Percentiles rank a stretch among this genome's conserved stretches.
Evolutionary conservation across 768 basidiomycete genomes (phyloP).

Genomic region (Krasilnikovozyma curviuscula): DNA sequence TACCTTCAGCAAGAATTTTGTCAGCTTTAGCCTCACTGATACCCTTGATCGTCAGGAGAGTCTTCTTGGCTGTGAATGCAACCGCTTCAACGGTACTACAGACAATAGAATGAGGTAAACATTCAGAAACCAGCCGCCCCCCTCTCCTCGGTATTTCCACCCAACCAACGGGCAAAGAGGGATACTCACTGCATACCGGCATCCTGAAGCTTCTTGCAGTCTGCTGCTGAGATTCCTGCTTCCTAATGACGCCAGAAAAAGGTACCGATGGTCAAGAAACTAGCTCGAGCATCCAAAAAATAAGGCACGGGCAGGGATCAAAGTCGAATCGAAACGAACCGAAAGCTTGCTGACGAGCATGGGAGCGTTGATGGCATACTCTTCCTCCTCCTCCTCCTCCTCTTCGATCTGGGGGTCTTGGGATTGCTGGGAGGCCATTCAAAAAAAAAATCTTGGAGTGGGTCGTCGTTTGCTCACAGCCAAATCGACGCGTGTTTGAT

Average conservation of each 20-base stretch:
- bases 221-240: constrained; percentile 68
- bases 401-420: constrained; percentile 23
- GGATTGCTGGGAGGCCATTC: constrained; percentile 22
- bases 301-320: not conserved
- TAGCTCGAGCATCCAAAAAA: not conserved
- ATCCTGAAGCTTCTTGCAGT: constrained; percentile 85
- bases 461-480: no score
- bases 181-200: constrained; percentile 47
- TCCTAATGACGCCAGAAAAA: constrained; percentile 34
- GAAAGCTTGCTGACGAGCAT: constrained; percentile 54
- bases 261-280: not conserved
- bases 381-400: constrained; percentile 31
- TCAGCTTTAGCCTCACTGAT: constrained; percentile 95
- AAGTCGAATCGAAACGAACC: constrained; percentile 16
- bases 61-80: constrained; percentile 91
- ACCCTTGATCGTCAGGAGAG: constrained; percentile 73
- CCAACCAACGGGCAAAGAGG: not conserved
- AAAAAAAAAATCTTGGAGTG: no score
- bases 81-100: constrained; percentile 68
- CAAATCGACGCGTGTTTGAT: no score
- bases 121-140: not conserved
- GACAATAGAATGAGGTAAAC: not conserved
- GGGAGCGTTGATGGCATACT: constrained; percentile 50
- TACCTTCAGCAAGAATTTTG: constrained; percentile 81
- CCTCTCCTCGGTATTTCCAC: not conserved